phyloP scores from a whole-genome alignment of 768 basidiomycete species.

The Amanita rubescens region DNA sequence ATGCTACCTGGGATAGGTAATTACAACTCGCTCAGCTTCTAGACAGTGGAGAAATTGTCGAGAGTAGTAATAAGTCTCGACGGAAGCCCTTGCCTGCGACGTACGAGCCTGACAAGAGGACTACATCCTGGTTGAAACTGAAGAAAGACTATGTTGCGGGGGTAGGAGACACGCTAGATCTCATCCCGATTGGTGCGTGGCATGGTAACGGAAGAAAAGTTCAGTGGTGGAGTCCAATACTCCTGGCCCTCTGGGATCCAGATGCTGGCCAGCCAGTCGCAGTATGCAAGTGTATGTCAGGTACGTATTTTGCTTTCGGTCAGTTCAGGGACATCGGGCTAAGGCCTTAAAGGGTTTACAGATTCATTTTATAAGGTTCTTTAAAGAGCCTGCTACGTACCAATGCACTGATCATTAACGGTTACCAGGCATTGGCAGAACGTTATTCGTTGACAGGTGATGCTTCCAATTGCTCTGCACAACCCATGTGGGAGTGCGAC shows the following conservation, averaged over 20 bases:
- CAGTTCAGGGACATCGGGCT: background rate
- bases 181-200: constrained; percentile 78
- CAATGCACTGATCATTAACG: constrained; percentile 21
- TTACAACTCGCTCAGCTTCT: constrained; percentile 41
- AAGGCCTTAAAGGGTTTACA: constrained; percentile 56
- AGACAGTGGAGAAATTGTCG: constrained; percentile 41
- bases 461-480: constrained; percentile 45
- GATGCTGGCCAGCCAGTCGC: constrained; percentile 58
- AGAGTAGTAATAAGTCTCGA: constrained; percentile 29
- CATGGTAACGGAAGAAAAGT: constrained; percentile 86
- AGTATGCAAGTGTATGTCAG: constrained; percentile 88
- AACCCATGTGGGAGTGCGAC: constrained; percentile 53
- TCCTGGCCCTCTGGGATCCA: constrained; percentile 71
- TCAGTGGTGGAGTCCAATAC: constrained; percentile 87
- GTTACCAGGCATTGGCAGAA: constrained; percentile 44
- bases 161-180: constrained; percentile 67
- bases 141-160: constrained; percentile 89
- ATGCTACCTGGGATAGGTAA: background rate
- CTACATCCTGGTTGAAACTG: constrained; percentile 82
- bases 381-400: background rate
- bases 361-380: constrained; percentile 72
- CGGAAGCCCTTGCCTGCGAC: constrained; percentile 74
- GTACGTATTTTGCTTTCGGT: constrained; percentile 27
- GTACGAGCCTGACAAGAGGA: constrained; percentile 87
- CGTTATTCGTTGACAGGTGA: constrained; percentile 50